Percentiles rank a stretch among this genome's conserved stretches.
These are phyloP conservation scores for Starmerella kuoi DNA, from an alignment of 805 yeast genomes.

Conservation along the genomic window DNA sequence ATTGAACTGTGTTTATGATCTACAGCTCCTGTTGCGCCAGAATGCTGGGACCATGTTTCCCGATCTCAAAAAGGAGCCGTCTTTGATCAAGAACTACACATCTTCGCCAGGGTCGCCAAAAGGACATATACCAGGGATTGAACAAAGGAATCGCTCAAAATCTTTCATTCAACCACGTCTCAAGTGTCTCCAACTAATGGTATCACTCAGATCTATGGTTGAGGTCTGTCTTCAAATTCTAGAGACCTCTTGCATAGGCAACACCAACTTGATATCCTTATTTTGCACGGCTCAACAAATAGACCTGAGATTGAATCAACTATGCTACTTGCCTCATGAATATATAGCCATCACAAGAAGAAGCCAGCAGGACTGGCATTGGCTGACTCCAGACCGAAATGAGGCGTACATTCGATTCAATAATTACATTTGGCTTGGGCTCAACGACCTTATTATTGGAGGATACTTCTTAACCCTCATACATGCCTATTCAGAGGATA, in stretches of 20 bases:
- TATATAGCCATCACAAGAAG: slow-evolving; percentile 43
- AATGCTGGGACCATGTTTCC: slow-evolving; percentile 25
- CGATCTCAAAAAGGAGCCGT: slow-evolving; percentile 14
- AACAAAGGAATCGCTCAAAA: neutral
- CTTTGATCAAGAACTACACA: slow-evolving; percentile 1
- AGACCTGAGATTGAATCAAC: slow-evolving; percentile 62
- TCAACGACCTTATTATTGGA: slow-evolving; percentile 75
- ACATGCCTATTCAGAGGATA: slow-evolving; percentile 22
- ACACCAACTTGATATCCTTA: slow-evolving; percentile 24
- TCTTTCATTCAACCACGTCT: slow-evolving; percentile 1
- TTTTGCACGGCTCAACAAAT: slow-evolving; percentile 67
- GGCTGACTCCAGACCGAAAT: slow-evolving; percentile 35
- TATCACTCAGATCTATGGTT: slow-evolving; percentile 24
- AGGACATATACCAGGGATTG: neutral
- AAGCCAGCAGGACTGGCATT: slow-evolving; percentile 26
- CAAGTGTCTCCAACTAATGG: slow-evolving; percentile 16
- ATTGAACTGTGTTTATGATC: slow-evolving; percentile 30
- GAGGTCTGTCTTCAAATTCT: slow-evolving; percentile 27
- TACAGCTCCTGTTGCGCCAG: slow-evolving; percentile 23
- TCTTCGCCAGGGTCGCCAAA: neutral
- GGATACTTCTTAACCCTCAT: slow-evolving; percentile 40
- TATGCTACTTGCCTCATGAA: slow-evolving; percentile 70
- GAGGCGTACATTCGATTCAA: slow-evolving; percentile 50
- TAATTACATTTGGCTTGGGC: slow-evolving; percentile 77
- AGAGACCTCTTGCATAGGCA: slow-evolving; percentile 23